These are phyloP conservation scores for Oemleria cerasiformis DNA, from an alignment of 306 rosid genomes.

Conservation along the genomic window DNA sequence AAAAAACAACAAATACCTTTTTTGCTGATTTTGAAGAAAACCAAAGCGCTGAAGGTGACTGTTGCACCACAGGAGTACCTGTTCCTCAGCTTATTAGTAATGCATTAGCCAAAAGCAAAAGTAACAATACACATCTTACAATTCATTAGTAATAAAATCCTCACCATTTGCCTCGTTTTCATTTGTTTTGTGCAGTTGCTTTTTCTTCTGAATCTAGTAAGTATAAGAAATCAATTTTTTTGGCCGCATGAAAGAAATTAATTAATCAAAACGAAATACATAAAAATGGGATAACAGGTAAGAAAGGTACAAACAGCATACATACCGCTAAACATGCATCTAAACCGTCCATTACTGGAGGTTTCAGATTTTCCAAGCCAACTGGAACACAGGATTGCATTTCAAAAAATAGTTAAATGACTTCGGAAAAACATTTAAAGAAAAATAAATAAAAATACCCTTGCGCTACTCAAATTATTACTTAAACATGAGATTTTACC, in stretches of 20 bases:
- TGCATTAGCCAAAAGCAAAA: constrained; percentile 13
- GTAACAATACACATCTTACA: constrained; percentile 12
- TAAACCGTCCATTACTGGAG: constrained; percentile 78
- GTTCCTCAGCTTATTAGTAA: constrained; percentile 30
- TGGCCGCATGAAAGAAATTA: constrained; percentile 8
- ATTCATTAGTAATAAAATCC: constrained; percentile 18
- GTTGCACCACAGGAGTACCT: constrained; percentile 45
- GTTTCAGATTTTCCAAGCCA: constrained; percentile 46
- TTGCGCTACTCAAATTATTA: neutral
- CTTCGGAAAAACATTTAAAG: neutral
- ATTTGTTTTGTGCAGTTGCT: constrained; percentile 39
- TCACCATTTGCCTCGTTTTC: constrained; percentile 48
- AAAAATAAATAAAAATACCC: neutral
- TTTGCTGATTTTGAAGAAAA: constrained; percentile 64
- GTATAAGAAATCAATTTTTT: constrained; percentile 9
- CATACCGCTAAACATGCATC: constrained; percentile 54
- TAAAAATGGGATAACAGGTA: neutral
- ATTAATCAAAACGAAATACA: neutral
- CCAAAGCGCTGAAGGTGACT: constrained; percentile 59
- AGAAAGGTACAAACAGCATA: constrained; percentile 5
- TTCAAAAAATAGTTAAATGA: constrained; percentile 14
- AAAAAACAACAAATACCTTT: constrained; percentile 43
- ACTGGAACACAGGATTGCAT: constrained; percentile 45
- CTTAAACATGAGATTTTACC: neutral
- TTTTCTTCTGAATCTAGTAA: constrained; percentile 57